Percentiles rank a stretch among this genome's conserved stretches.
Conservation (phyloP, 2,329 filamentous ascomycete genomes). For the Talaromyces sp. region DNA sequence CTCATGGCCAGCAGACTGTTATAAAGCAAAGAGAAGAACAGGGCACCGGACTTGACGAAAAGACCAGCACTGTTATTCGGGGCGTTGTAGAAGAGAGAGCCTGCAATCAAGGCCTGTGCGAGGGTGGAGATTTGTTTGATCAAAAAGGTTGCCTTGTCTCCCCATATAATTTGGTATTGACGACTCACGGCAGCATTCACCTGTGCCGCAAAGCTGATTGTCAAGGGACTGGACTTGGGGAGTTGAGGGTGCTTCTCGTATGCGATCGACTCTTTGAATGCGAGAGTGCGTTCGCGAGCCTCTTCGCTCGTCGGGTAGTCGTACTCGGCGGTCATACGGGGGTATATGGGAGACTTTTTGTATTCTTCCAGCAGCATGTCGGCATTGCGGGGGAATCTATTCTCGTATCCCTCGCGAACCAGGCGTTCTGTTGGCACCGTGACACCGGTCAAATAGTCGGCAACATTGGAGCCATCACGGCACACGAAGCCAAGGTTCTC, state of each 20-base stretch:
- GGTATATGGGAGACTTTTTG: conserved; percentile 48
- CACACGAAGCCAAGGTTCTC: conserved; percentile 61
- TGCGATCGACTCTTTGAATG: conserved; percentile 52
- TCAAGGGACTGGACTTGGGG: conserved; percentile 52
- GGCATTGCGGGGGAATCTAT: conserved; percentile 41
- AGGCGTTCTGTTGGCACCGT: conserved; percentile 52
- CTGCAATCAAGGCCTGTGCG: conserved; percentile 57
- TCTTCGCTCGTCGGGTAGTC: conserved; percentile 50
- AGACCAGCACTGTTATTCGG: conserved; percentile 55
- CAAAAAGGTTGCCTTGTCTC: conserved; percentile 60
- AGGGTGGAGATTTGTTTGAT: conserved; percentile 59
- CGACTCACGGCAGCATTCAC: conserved; percentile 41
- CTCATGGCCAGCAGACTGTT: conserved; percentile 60
- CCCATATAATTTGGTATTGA: conserved; percentile 63
- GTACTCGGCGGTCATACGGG: conserved; percentile 53
- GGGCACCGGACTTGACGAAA: conserved; percentile 60
- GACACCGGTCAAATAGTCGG: conserved; percentile 63
- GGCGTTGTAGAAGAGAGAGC: conserved; percentile 65
- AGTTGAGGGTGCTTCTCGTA: conserved; percentile 55
- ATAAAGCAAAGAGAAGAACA: conserved; percentile 62
- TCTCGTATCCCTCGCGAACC: conserved; percentile 40
- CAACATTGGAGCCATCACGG: conserved; percentile 58
- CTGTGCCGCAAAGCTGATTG: conserved; percentile 53
- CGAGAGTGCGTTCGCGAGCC: conserved; percentile 47
- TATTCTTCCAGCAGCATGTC: conserved; percentile 47